Conservation (phyloP, 495 filamentous ascomycete genomes). For the Talaromyces nanjingensis region DNA sequence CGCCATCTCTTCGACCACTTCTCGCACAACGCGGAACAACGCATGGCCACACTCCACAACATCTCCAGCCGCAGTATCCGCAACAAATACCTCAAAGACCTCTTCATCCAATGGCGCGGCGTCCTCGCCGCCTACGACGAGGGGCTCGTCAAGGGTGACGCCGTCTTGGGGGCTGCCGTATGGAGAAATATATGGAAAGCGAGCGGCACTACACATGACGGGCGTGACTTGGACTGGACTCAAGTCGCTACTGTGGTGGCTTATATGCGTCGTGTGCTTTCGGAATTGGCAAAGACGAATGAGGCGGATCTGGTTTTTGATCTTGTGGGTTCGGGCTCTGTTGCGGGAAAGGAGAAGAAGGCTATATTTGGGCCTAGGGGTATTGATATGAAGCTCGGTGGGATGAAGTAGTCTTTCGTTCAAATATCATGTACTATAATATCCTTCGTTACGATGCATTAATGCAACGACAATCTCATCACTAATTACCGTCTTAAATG, state of each 20-base stretch:
- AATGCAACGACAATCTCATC: not conserved
- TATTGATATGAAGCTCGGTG: conserved; percentile 28
- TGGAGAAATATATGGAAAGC: conserved; percentile 93
- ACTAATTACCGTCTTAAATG: not conserved
- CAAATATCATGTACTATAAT: conserved; percentile 19
- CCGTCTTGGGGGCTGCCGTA: conserved; percentile 76
- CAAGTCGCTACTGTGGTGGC: conserved; percentile 66
- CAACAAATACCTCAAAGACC: conserved; percentile 83
- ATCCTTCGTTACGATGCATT: not conserved
- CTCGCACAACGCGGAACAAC: conserved; percentile 83
- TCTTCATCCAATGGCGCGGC: conserved; percentile 89
- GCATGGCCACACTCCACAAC: conserved; percentile 69
- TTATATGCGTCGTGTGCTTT: conserved; percentile 67
- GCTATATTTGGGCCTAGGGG: conserved; percentile 31
- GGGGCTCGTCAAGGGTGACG: conserved; percentile 73
- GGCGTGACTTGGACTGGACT: conserved; percentile 58
- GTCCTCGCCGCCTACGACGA: conserved; percentile 80
- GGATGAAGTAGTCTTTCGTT: conserved; percentile 12
- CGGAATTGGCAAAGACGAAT: conserved; percentile 52
- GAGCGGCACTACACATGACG: conserved; percentile 29
- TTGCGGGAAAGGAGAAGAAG: conserved; percentile 11
- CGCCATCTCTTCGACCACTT: conserved; percentile 85
- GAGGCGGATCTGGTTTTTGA: conserved; percentile 49
- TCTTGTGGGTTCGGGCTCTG: conserved; percentile 14
- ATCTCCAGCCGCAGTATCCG: conserved; percentile 57